Base-by-base conservation (phyloP, 768 basidiomycete species). In the Calocybe gangraenosa region DNA sequence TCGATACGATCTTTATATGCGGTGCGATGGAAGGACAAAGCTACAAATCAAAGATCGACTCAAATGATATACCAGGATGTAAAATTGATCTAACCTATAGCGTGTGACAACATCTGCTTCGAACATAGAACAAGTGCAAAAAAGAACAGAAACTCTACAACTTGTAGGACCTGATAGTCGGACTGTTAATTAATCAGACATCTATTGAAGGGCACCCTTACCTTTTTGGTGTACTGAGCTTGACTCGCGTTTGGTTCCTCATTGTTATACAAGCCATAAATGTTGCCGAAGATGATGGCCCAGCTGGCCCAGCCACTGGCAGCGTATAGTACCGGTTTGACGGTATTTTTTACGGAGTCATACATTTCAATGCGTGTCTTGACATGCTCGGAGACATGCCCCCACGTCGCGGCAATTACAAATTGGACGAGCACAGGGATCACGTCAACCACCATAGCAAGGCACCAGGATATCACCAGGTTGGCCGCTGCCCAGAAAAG, bases 401-500 rank as follows among this genome's bases (percentile, higher is more conserved):
- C 88, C 88, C 88, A 90, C 4, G 72, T 64, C 10, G 75, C 62
- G 20, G 77, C 67, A 49, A 89, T 75, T 48, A 75, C 51, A 51
- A 74, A 69, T 32, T 71, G 76, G 40, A 70, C 53, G 40, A 82
- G 38, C 34, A 73, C 66, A 9, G 87, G 87, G 41, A 87, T 62
- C 42, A 89, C 62, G 58, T 89, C 84, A 53, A 88, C 67, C 48
- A 84, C 65, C 65, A 87, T 67, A 15, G 83, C 88, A 25, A 91
- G 78, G 49, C 73, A 83, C 87, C 87, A 91, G 2, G 87, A 88
- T 41, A 88, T 73, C 47, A 86, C 66, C 41, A 89, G 66, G 60
- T 91, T 89, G 31, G 83, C 75, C 3, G 87, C 88, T 6, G 78
- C 79, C 86, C 87, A 91, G 62, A 86, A 87, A 2, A 89, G 68